These are phyloP conservation scores for Aspergillus quadricinctus DNA, from an alignment of 2,329 filamentous ascomycete species.

Conservation along the genomic window DNA sequence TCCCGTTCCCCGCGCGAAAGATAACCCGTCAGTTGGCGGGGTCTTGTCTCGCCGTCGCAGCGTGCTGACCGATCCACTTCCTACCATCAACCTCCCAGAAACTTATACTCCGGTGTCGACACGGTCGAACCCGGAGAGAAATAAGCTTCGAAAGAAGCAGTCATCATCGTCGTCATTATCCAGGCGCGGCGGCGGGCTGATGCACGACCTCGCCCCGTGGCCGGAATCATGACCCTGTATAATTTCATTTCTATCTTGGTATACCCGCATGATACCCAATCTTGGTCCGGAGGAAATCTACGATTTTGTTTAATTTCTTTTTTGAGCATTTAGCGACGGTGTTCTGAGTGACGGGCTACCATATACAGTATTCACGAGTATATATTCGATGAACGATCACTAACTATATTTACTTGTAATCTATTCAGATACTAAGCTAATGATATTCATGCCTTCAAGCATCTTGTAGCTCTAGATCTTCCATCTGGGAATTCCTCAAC, in stretches of 20 bases:
- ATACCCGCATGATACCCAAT: background rate
- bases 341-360: background rate
- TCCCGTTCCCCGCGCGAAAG: slow-evolving; percentile 22
- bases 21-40: slow-evolving; percentile 25
- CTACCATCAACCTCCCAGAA: slow-evolving; percentile 10
- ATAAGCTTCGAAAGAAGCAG: background rate
- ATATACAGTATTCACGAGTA: background rate
- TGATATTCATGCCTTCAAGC: too few relatives aligned
- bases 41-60: slow-evolving; percentile 29
- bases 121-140: background rate
- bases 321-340: background rate
- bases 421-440: background rate
- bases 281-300: background rate
- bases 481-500: background rate
- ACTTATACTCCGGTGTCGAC: background rate
- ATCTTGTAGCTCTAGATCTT: too few relatives aligned
- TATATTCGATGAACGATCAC: background rate
- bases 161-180: background rate
- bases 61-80: slow-evolving; percentile 20
- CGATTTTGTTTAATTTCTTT: background rate
- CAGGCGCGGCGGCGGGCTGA: slow-evolving; percentile 8
- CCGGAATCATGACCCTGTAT: slow-evolving; percentile 6
- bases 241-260: background rate
- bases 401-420: background rate
- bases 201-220: slow-evolving; percentile 18